phyloP scores from a whole-genome alignment of 2,329 filamentous ascomycete genomes.

The Fusarium beomiforme region DNA sequence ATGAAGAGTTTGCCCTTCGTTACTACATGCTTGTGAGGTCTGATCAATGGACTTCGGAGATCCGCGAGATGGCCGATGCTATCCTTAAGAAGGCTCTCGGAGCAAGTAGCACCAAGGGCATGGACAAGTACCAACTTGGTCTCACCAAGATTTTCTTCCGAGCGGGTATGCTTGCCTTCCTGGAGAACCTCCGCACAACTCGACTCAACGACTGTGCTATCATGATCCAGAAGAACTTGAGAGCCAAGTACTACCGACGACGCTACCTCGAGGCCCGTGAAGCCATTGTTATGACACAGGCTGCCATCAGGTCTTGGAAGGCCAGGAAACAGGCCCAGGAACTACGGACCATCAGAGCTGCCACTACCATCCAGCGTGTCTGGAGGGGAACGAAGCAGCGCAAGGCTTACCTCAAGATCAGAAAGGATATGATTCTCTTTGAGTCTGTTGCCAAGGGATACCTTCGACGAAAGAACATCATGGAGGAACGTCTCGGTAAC shows the following conservation, averaged over 20 bases:
- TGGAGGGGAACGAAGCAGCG: conserved; percentile 94
- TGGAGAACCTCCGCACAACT: conserved; percentile 92
- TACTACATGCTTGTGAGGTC: conserved; percentile 99
- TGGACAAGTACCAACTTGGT: conserved; percentile 97
- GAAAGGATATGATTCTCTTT: conserved; percentile 85
- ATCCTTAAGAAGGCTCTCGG: conserved; percentile 91
- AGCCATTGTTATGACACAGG: conserved; percentile 83
- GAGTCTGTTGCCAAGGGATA: conserved; percentile 93
- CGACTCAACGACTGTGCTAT: conserved; percentile 93
- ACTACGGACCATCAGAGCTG: conserved; percentile 83
- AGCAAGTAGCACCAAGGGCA: conserved; percentile 74
- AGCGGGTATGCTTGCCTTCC: conserved; percentile 96
- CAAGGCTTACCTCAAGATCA: conserved; percentile 80
- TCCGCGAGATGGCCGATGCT: conserved; percentile 91
- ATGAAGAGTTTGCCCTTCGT: conserved; percentile 95
- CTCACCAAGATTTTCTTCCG: conserved; percentile 99
- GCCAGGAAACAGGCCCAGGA: conserved; percentile 83
- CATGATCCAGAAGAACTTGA: conserved; percentile 98
- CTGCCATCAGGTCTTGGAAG: conserved; percentile 79
- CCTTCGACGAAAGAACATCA: conserved; percentile 87
- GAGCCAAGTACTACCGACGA: conserved; percentile 92
- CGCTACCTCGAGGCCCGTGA: conserved; percentile 88
- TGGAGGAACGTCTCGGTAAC: conserved; percentile 93
- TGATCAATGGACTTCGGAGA: conserved; percentile 89
- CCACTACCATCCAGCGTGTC: conserved; percentile 92